Evolutionary conservation across 345 rosid genomes (phyloP).

Genomic region (Lenwebbia sp.): DNA sequence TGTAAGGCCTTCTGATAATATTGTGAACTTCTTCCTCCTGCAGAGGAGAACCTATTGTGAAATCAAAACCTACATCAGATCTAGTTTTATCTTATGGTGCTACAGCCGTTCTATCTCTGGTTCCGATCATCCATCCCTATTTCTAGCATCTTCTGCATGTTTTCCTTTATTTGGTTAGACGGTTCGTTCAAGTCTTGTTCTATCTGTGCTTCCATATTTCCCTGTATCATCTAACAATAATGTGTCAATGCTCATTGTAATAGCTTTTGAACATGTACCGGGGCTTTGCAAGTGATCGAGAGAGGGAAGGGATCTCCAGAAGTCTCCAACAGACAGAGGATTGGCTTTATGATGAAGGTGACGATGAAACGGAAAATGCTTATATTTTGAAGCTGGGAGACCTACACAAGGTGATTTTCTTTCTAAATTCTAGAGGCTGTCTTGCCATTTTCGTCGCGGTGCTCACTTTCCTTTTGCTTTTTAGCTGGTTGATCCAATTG

Average conservation of each 20-base stretch:
- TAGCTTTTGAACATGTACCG: slow-evolving; percentile 46
- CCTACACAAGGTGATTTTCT: slow-evolving; percentile 27
- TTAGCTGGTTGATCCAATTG: slow-evolving; percentile 47
- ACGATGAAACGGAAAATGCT: slow-evolving; percentile 42
- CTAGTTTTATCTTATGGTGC: background rate
- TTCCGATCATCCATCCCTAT: background rate
- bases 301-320: slow-evolving; percentile 42
- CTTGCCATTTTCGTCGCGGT: background rate
- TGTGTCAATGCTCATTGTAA: background rate
- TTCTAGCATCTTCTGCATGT: background rate
- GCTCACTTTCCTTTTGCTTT: background rate
- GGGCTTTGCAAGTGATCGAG: slow-evolving; percentile 34
- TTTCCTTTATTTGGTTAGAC: background rate
- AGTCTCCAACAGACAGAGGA: slow-evolving; percentile 50
- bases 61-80: background rate
- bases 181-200: background rate
- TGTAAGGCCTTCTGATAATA: background rate
- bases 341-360: slow-evolving; percentile 58
- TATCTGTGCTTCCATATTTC: background rate
- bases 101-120: background rate
- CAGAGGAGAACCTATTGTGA: background rate
- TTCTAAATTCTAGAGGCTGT: background rate
- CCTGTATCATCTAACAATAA: background rate
- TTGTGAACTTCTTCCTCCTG: background rate
- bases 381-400: slow-evolving; percentile 30